Evolutionary conservation across 352 stramenopile genomes (phyloP).

Genomic region (Phytopythium litorale): DNA sequence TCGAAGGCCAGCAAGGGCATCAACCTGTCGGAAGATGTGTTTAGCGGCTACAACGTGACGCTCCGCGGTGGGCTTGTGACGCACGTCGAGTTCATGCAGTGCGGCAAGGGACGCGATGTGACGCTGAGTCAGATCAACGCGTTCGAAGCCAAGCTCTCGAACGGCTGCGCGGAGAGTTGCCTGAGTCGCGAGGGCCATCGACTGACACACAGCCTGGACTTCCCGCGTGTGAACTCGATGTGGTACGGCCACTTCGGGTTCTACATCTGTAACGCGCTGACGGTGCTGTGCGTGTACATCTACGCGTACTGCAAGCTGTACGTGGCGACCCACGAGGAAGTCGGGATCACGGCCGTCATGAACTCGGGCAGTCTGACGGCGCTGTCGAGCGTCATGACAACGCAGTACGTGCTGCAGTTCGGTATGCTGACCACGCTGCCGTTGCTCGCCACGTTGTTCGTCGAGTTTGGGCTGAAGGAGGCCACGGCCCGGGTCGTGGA

Average conservation of each 20-base stretch:
- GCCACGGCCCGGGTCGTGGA: conserved; percentile 72
- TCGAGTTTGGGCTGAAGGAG: conserved; percentile 80
- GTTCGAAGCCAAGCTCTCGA: conserved; percentile 87
- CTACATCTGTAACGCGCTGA: conserved; percentile 88
- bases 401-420: conserved; percentile 86
- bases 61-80: conserved; percentile 76
- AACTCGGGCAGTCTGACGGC: conserved; percentile 56
- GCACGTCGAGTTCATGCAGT: conserved; percentile 89
- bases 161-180: conserved; percentile 78
- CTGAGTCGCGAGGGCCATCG: conserved; percentile 80
- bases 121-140: conserved; percentile 87
- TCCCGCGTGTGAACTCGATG: conserved; percentile 88
- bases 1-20: conserved; percentile 88
- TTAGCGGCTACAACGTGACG: conserved; percentile 84
- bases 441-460: conserved; percentile 69
- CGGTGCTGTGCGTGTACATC: conserved; percentile 81
- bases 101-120: conserved; percentile 84
- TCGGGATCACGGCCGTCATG: conserved; percentile 54
- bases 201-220: conserved; percentile 73
- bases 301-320: conserved; percentile 87
- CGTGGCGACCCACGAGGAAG: conserved; percentile 63
- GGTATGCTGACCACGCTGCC: conserved; percentile 82
- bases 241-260: conserved; percentile 88
- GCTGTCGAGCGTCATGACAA: conserved; percentile 77
- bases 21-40: conserved; percentile 89